phyloP scores from a whole-genome alignment of 2,329 filamentous ascomycete species.

The Rutstroemia sp. region DNA sequence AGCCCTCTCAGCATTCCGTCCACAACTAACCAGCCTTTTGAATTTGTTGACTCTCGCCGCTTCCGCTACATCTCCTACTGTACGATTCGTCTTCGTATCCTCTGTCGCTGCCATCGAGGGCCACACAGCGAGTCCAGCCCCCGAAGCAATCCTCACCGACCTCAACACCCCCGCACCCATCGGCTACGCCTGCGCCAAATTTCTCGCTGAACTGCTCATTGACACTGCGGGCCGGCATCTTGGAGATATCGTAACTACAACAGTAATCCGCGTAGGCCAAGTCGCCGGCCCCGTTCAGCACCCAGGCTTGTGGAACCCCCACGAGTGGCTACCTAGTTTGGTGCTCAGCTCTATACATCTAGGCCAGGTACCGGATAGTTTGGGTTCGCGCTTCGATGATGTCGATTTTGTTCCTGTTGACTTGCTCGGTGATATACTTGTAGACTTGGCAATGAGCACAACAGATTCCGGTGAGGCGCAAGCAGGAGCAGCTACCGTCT shows the following conservation, averaged over 20 bases:
- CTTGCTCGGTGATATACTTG: slow-evolving; percentile 31
- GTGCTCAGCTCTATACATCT: slow-evolving; percentile 33
- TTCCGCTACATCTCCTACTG: slow-evolving; percentile 4
- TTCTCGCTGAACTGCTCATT: slow-evolving; percentile 32
- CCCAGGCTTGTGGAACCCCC: slow-evolving; percentile 44
- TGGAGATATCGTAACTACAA: background rate
- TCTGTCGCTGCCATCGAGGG: slow-evolving; percentile 14
- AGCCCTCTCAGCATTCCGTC: slow-evolving; percentile 29
- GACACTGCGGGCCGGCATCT: slow-evolving; percentile 13
- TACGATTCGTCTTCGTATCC: slow-evolving; percentile 20
- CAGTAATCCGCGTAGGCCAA: slow-evolving; percentile 39
- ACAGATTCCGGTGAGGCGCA: background rate
- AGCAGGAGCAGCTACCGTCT: background rate
- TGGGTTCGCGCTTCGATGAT: slow-evolving; percentile 28
- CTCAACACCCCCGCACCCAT: slow-evolving; percentile 28
- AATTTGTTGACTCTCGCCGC: slow-evolving; percentile 29
- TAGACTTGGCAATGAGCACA: slow-evolving; percentile 24
- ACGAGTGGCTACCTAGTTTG: slow-evolving; percentile 48
- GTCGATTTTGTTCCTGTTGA: slow-evolving; percentile 41
- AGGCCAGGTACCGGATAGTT: slow-evolving; percentile 30
- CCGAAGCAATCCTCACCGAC: slow-evolving; percentile 12
- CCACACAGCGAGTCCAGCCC: background rate
- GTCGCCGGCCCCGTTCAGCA: slow-evolving; percentile 34
- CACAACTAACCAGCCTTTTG: slow-evolving; percentile 32
- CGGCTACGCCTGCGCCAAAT: slow-evolving; percentile 19